phyloP scores from a whole-genome alignment of 371 early-diverging fungal species.

The Blastocladiella emersonii region DNA sequence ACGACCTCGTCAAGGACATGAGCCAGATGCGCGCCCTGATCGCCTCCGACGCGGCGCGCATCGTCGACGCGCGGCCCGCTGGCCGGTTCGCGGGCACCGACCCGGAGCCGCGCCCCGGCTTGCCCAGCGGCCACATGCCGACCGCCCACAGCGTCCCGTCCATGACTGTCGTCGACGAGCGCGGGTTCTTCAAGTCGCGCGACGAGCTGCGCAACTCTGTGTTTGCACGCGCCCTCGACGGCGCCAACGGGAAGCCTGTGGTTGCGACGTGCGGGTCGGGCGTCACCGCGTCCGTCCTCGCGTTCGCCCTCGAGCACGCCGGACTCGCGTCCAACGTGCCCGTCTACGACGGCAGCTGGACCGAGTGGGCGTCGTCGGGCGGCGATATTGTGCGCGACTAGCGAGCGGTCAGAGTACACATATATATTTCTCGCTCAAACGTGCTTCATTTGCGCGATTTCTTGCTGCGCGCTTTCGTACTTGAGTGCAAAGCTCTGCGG shows the following conservation, averaged over 20 bases:
- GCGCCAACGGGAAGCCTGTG: slow-evolving; percentile 27
- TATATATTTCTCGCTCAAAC: no score
- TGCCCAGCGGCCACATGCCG: slow-evolving; percentile 80
- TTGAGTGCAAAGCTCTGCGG: no score
- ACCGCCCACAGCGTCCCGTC: slow-evolving; percentile 56
- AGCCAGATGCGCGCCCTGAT: background rate
- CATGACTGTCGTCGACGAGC: slow-evolving; percentile 31
- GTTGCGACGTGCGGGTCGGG: slow-evolving; percentile 61
- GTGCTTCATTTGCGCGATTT: no score
- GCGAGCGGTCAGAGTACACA: no score
- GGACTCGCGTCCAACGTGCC: slow-evolving; percentile 43
- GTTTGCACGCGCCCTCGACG: slow-evolving; percentile 36
- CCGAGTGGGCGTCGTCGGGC: slow-evolving; percentile 46
- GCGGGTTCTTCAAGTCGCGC: slow-evolving; percentile 16
- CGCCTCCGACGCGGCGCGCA: background rate
- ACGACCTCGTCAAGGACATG: background rate
- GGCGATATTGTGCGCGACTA: background rate
- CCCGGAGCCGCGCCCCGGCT: slow-evolving; percentile 69
- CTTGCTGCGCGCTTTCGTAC: no score
- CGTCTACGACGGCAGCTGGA: slow-evolving; percentile 75
- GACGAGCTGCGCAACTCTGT: slow-evolving; percentile 30
- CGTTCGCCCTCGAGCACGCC: slow-evolving; percentile 47
- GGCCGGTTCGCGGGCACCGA: slow-evolving; percentile 22
- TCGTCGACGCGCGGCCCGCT: slow-evolving; percentile 71
- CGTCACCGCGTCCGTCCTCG: slow-evolving; percentile 59